Conservation (phyloP, 208 protist genomes). For the Crithidia thermophila region DNA sequence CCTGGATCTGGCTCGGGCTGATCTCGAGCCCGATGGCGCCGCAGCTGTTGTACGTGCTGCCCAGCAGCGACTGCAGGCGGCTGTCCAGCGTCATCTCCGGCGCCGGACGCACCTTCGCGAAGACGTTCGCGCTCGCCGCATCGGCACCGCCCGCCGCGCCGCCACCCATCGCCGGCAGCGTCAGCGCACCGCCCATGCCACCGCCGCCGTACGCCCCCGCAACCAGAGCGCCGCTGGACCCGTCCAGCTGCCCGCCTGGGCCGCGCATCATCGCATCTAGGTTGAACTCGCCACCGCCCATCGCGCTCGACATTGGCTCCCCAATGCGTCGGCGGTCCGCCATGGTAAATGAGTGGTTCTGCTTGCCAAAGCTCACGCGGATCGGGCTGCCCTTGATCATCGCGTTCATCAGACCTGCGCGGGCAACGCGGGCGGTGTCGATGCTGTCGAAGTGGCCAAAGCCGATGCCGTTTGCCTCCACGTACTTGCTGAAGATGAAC, state of each 20-base stretch:
- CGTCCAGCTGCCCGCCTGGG: slow-evolving; percentile 31
- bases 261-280: slow-evolving; percentile 54
- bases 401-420: slow-evolving; percentile 54
- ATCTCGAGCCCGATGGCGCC: slow-evolving; percentile 63
- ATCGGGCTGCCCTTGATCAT: slow-evolving; percentile 68
- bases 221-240: slow-evolving; percentile 39
- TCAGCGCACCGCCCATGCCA: slow-evolving; percentile 24
- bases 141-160: slow-evolving; percentile 23
- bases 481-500: slow-evolving; percentile 86
- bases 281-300: slow-evolving; percentile 29
- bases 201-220: slow-evolving; percentile 31
- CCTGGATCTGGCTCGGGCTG: slow-evolving; percentile 71
- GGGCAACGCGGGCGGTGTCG: slow-evolving; percentile 63
- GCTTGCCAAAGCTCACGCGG: slow-evolving; percentile 85
- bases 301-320: slow-evolving; percentile 7
- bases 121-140: slow-evolving; percentile 32
- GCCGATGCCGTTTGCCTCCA: slow-evolving; percentile 62
- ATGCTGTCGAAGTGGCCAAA: slow-evolving; percentile 87
- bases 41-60: slow-evolving; percentile 73
- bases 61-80: slow-evolving; percentile 68
- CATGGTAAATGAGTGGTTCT: slow-evolving; percentile 77
- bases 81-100: slow-evolving; percentile 73
- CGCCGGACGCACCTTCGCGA: slow-evolving; percentile 50
- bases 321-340: slow-evolving; percentile 53
- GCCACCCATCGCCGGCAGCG: slow-evolving; percentile 64